A percentile compares a stretch with the other conserved stretches of the same genome.
phyloP scores from a whole-genome alignment of 2,329 filamentous ascomycete genomes.

The Berkeleyomyces rouxiae region DNA sequence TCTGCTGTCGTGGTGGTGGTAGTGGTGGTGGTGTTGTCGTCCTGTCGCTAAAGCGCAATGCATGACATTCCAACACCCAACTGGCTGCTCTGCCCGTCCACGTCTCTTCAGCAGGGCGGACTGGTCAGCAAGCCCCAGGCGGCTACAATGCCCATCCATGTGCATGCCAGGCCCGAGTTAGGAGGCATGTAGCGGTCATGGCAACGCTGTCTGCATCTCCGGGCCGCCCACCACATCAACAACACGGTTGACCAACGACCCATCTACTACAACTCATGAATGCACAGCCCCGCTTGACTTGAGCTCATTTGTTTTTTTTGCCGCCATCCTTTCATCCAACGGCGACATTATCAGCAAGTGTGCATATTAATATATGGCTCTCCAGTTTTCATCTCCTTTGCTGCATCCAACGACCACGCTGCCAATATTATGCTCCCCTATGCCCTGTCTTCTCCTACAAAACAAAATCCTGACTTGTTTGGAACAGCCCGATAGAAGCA shows the following conservation, averaged over 20 bases:
- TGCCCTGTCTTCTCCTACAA: not conserved
- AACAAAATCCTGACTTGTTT: not conserved
- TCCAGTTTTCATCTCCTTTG: slow-evolving; percentile 1
- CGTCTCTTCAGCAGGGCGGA: no score
- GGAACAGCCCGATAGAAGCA: not conserved
- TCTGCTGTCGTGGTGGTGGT: not conserved
- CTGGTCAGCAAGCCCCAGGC: not conserved
- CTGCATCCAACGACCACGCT: not conserved
- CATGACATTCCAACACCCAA: not conserved
- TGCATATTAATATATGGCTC: not conserved
- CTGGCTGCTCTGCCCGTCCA: no score
- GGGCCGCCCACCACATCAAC: not conserved
- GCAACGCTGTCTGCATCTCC: not conserved
- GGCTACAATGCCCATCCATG: not conserved
- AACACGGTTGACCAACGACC: not conserved
- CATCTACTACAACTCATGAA: not conserved
- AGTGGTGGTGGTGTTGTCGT: not conserved
- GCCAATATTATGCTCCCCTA: not conserved
- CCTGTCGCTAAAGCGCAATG: not conserved
- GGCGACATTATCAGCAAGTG: not conserved
- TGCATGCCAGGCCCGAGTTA: not conserved
- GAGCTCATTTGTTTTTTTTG: not conserved
- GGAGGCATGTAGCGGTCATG: not conserved
- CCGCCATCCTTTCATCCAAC: not conserved
- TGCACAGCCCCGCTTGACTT: not conserved